Evolutionary conservation across 2,329 filamentous ascomycete genomes (phyloP), one percentile per base, ranked within the genome.

Genomic region (Tolypocladium album): DNA sequence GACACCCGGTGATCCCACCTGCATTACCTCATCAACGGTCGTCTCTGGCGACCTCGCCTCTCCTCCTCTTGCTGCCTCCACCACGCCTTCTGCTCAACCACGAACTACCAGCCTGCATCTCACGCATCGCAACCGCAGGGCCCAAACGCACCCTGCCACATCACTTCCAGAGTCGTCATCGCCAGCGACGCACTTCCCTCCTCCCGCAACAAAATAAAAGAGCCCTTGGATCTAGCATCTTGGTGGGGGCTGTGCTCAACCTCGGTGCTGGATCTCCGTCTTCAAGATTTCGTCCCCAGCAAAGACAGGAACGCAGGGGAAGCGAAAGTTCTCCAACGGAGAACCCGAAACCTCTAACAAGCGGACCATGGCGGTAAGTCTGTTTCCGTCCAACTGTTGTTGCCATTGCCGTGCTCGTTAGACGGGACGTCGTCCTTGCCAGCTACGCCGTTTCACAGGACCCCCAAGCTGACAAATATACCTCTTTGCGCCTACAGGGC

Each of bases 301-400:
- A 61, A 66, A 62, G 59, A 67, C 64, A 69, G 76, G 73, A 78
- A 82, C 83, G 74, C 81, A 82, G 82, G 83, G 82, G 80, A 88
- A 88, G 79, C 84, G 85, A 75, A 88, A 85, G 76, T 76, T 85
- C 68, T 87, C 85, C 66, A 76, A 78, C 76, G 82, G 81, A 77
- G 83, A 84, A 71, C 73, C 77, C 73, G 75, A 78, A 72, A 78
- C 79, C 68, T 79, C 79, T 72, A 76, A 77, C 57, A 86, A 86
- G 76, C 80, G 78, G 76, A 80, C 71, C 72, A 86, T 86, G 83
- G 77, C 81, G 70, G 85, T 87, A 74, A 75, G 83, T 78, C 53
- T 39, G 9, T 15, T 38, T n/a, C 42, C n/a, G 39, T 20, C 53
- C 20, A 15, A 17, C 39, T 59, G 40, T 27, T n/a, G n/a, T 13